Evolutionary conservation across 202 grass and related monocot genomes (phyloP).

Genomic region (Saccharum hybrid): DNA sequence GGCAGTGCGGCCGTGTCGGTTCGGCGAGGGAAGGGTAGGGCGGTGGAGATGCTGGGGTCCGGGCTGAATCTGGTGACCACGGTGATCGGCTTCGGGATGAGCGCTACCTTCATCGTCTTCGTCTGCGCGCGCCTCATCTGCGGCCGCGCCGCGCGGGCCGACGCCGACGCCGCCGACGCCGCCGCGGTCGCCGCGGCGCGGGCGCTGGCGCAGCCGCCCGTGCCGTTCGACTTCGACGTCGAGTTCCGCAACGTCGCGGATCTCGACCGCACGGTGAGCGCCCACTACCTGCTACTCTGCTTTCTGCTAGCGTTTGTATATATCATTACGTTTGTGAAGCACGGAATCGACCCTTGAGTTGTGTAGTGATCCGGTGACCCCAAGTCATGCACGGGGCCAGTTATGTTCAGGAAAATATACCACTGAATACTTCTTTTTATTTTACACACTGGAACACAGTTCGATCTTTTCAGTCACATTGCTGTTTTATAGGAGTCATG

Average conservation of each 20-base stretch:
- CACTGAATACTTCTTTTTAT: background rate
- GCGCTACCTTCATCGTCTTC: constrained; percentile 95
- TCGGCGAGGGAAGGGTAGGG: too few species aligned
- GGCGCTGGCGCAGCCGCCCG: constrained; percentile 33
- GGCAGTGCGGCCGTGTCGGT: background rate
- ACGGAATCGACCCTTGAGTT: background rate
- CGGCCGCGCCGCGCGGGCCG: constrained; percentile 58
- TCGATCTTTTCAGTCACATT: constrained; percentile 22
- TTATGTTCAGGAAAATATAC: background rate
- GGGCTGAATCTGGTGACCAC: constrained; percentile 95
- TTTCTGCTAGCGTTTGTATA: background rate
- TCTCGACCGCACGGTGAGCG: constrained; percentile 65
- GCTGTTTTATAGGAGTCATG: background rate
- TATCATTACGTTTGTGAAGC: background rate
- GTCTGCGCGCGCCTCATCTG: constrained; percentile 92
- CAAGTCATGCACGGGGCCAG: background rate
- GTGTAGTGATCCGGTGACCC: background rate
- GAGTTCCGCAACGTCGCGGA: constrained; percentile 73
- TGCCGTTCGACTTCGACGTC: constrained; percentile 70
- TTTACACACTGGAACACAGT: background rate
- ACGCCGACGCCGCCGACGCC: constrained; percentile 43
- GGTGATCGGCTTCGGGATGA: constrained; percentile 97
- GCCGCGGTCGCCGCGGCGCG: constrained; percentile 23
- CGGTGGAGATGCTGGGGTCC: constrained; percentile 67
- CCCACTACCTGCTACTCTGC: background rate